These are phyloP conservation scores for Ophiostoma perfectum DNA, from an alignment of 2,329 filamentous ascomycete genomes.

Conservation along the genomic window DNA sequence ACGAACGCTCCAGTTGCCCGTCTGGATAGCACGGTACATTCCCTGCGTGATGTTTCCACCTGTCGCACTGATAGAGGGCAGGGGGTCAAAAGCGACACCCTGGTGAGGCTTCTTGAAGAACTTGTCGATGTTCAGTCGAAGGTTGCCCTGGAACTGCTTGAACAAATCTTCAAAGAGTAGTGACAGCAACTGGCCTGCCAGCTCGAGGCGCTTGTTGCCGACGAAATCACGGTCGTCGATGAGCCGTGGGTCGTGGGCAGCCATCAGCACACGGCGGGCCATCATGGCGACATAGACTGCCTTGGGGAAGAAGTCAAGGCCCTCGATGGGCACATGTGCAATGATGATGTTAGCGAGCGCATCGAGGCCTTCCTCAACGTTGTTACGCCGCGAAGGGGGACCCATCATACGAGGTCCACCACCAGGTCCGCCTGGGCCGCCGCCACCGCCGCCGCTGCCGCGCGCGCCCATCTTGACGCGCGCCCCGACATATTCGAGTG, in stretches of 20 bases:
- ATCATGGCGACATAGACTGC: constrained; percentile 95
- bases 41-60: constrained; percentile 84
- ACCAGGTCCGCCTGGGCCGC: constrained; percentile 13
- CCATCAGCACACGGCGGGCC: constrained; percentile 94
- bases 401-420: constrained; percentile 46
- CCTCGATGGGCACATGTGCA: constrained; percentile 86
- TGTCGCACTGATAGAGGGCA: constrained; percentile 75
- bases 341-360: constrained; percentile 89
- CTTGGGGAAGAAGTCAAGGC: constrained; percentile 93
- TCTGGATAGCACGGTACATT: constrained; percentile 93
- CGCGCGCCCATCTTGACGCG: constrained; percentile 82
- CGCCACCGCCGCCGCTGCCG: constrained; percentile 35
- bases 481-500: constrained; percentile 82
- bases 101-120: constrained; percentile 89
- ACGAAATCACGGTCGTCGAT: constrained; percentile 98
- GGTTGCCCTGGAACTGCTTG: constrained; percentile 84
- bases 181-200: constrained; percentile 90
- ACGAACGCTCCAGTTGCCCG: constrained; percentile 96
- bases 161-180: constrained; percentile 96
- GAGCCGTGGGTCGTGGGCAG: constrained; percentile 77
- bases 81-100: constrained; percentile 81
- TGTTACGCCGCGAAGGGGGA: constrained; percentile 62
- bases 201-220: constrained; percentile 90
- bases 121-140: constrained; percentile 93
- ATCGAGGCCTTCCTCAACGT: constrained; percentile 87